Conservation (phyloP, 2,329 filamentous ascomycete genomes). For the Paradendryphiella salina region DNA sequence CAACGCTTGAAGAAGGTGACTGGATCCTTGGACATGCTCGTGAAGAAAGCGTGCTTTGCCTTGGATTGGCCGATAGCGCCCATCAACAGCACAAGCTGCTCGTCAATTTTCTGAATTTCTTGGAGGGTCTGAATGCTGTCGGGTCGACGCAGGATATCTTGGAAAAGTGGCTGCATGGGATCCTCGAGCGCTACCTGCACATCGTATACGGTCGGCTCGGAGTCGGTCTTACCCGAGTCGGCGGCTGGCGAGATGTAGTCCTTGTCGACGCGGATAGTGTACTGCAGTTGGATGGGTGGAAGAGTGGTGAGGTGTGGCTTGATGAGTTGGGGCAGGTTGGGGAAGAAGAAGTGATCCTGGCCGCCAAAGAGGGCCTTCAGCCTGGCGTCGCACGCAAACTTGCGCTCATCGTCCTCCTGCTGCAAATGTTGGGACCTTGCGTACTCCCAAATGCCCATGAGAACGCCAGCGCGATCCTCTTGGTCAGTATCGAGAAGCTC, state of each 20-base stretch:
- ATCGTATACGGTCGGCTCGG: slow-evolving; percentile 84
- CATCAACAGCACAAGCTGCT: slow-evolving; percentile 79
- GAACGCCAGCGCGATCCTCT: slow-evolving; percentile 82
- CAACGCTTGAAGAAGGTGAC: slow-evolving; percentile 82
- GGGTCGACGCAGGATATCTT: slow-evolving; percentile 53
- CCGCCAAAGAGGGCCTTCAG: slow-evolving; percentile 73
- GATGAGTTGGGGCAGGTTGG: slow-evolving; percentile 79
- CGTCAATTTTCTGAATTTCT: slow-evolving; percentile 76
- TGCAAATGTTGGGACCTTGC: slow-evolving; percentile 82
- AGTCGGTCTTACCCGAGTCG: slow-evolving; percentile 67
- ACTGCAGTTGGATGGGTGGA: slow-evolving; percentile 79
- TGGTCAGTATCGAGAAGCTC: slow-evolving; percentile 85
- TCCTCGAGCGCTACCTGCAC: slow-evolving; percentile 83
- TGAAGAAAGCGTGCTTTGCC: slow-evolving; percentile 87
- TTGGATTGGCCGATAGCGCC: slow-evolving; percentile 84
- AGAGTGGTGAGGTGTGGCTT: slow-evolving; percentile 76
- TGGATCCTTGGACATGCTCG: slow-evolving; percentile 76
- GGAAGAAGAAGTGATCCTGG: slow-evolving; percentile 79
- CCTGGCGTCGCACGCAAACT: slow-evolving; percentile 85
- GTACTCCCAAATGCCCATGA: slow-evolving; percentile 95
- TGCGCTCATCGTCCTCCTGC: slow-evolving; percentile 92
- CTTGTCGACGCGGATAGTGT: slow-evolving; percentile 88
- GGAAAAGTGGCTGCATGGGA: slow-evolving; percentile 70
- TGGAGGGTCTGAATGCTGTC: slow-evolving; percentile 67
- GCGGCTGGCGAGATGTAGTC: slow-evolving; percentile 59